Evolutionary conservation across 1,139 yeast genomes (phyloP).

Genomic region (Saccharomyces hybrid): DNA sequence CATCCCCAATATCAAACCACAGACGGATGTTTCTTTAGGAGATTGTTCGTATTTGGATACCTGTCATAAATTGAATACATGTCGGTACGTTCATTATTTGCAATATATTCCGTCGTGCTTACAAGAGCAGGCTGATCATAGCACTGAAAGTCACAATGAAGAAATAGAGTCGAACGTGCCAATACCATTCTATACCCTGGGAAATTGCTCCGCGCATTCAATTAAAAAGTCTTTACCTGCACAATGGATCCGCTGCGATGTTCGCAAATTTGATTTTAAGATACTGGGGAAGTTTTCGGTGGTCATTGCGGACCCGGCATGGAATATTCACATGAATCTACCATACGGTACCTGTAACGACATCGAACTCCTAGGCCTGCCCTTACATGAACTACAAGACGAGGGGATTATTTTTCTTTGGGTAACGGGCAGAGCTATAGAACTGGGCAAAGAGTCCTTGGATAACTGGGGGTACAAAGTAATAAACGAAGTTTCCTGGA

Average conservation of each 20-base stretch:
- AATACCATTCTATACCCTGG: slow-evolving; percentile 45
- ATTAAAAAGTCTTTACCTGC: slow-evolving; percentile 41
- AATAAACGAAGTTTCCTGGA: slow-evolving; percentile 81
- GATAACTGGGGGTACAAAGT: slow-evolving; percentile 75
- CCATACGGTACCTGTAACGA: slow-evolving; percentile 77
- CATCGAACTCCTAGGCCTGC: slow-evolving; percentile 57
- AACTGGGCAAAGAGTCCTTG: slow-evolving; percentile 72
- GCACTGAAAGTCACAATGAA: slow-evolving; percentile 26
- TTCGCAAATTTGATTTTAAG: slow-evolving; percentile 59
- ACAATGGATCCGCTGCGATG: slow-evolving; percentile 86
- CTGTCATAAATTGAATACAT: slow-evolving; percentile 75
- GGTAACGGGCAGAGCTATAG: slow-evolving; percentile 94
- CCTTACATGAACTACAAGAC: slow-evolving; percentile 62
- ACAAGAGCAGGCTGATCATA: slow-evolving; percentile 25
- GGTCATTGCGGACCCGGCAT: slow-evolving; percentile 84
- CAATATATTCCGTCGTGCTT: slow-evolving; percentile 45
- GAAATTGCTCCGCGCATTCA: slow-evolving; percentile 42
- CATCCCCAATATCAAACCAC: slow-evolving; percentile 49
- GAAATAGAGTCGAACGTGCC: slow-evolving; percentile 3
- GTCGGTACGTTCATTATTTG: slow-evolving; percentile 76
- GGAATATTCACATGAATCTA: slow-evolving; percentile 79
- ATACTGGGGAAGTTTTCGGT: slow-evolving; percentile 79
- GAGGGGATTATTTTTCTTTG: slow-evolving; percentile 80
- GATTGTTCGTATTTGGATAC: slow-evolving; percentile 93
- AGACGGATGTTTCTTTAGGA: slow-evolving; percentile 66